phyloP scores from a whole-genome alignment of 2,329 filamentous ascomycete species.

The Fusarium odoratissimum region DNA sequence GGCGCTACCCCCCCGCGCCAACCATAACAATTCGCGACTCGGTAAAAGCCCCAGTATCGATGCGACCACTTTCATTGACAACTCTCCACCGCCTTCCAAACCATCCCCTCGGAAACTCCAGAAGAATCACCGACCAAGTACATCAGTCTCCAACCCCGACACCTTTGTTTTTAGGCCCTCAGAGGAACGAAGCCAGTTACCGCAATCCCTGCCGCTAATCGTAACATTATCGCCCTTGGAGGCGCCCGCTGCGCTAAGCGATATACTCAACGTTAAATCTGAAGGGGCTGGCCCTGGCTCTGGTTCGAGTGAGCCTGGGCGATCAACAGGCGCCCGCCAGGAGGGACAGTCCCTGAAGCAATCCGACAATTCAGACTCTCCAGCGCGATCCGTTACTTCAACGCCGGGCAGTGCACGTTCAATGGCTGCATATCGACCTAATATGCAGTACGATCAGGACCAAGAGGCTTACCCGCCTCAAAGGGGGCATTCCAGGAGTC shows the following conservation, averaged over 20 bases:
- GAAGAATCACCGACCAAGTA: conserved; percentile 51
- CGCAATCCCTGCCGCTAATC: conserved; percentile 42
- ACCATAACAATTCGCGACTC: conserved; percentile 48
- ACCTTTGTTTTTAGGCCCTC: conserved; percentile 4
- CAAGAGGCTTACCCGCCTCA: conserved; percentile 44
- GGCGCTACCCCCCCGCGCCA: conserved; percentile 46
- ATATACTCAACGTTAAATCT: conserved; percentile 34
- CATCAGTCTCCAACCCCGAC: conserved; percentile 31
- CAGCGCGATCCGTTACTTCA: conserved; percentile 31
- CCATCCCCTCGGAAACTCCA: conserved; percentile 53
- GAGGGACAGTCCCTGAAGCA: conserved; percentile 46
- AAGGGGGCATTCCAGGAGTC: conserved; percentile 48
- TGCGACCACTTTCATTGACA: conserved; percentile 50
- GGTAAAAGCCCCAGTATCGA: conserved; percentile 60
- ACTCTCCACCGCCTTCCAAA: conserved; percentile 46
- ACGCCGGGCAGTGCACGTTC: conserved; percentile 28
- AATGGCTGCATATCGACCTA: conserved; percentile 17
- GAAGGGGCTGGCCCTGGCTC: conserved; percentile 47
- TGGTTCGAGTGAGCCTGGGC: conserved; percentile 41
- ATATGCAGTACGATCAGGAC: conserved; percentile 50
- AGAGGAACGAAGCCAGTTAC: conserved; percentile 28
- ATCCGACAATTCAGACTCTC: conserved; percentile 22
- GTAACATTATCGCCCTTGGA: conserved; percentile 42
- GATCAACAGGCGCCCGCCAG: conserved; percentile 40
- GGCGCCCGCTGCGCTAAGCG: conserved; percentile 35